phyloP scores from a whole-genome alignment of 768 basidiomycete species.

The Ephemerocybe angulata region DNA sequence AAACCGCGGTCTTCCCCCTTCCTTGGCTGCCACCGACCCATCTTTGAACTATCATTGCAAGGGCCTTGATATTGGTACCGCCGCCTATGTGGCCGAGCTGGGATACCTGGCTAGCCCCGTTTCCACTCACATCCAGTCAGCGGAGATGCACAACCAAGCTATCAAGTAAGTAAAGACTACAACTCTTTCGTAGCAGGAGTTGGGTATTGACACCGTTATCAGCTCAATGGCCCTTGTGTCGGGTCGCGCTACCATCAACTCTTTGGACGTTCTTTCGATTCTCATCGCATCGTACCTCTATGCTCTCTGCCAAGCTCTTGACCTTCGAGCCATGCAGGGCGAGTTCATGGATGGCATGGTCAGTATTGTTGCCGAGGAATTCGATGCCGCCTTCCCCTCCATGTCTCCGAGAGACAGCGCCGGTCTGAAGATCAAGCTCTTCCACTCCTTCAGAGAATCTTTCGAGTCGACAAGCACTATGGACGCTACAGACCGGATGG shows the following conservation, averaged over 20 bases:
- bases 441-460: constrained; percentile 41
- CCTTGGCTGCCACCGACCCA: constrained; percentile 73
- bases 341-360: constrained; percentile 55
- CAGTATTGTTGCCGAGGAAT: constrained; percentile 47
- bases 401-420: constrained; percentile 33
- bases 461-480: constrained; percentile 68
- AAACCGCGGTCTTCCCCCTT: constrained; percentile 82
- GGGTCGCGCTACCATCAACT: constrained; percentile 72
- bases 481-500: constrained; percentile 70
- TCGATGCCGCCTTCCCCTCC: constrained; percentile 41
- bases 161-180: constrained; percentile 59
- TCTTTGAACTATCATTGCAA: constrained; percentile 82
- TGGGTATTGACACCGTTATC: constrained; percentile 12
- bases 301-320: constrained; percentile 75
- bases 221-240: constrained; percentile 85
- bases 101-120: constrained; percentile 83
- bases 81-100: constrained; percentile 79
- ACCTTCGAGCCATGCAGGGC: constrained; percentile 70
- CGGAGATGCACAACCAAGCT: constrained; percentile 91
- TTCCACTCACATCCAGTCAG: constrained; percentile 78
- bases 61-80: constrained; percentile 80
- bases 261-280: constrained; percentile 74
- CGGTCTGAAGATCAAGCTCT: constrained; percentile 35
- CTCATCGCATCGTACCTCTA: constrained; percentile 75
- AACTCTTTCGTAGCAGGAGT: constrained; percentile 11